Evolutionary conservation across 768 basidiomycete species (phyloP).

Genomic region (Pleurotus giganteus): DNA sequence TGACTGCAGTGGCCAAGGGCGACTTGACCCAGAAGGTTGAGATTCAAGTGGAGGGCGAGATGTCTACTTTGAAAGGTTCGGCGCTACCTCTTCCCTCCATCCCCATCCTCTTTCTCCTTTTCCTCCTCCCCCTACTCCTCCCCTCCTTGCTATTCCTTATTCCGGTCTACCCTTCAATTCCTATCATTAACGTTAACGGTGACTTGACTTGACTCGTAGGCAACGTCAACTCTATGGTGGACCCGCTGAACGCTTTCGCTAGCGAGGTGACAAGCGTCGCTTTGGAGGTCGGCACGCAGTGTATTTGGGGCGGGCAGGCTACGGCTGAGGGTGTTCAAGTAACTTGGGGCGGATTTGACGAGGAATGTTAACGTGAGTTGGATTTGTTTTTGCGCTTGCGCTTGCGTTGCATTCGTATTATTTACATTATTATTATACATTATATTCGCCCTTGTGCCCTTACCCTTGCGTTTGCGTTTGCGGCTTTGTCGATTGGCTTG

Average conservation of each 20-base stretch:
- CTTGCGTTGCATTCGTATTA: too few species aligned
- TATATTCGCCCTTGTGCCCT: too few species aligned
- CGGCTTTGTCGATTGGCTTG: too few species aligned
- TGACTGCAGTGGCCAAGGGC: slow-evolving; percentile 85
- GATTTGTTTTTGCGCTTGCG: too few species aligned
- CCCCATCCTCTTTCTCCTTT: neutral
- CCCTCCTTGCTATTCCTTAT: too few species aligned
- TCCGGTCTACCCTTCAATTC: too few species aligned
- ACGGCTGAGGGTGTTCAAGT: slow-evolving; percentile 88
- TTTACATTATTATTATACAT: too few species aligned
- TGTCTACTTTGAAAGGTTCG: slow-evolving; percentile 69
- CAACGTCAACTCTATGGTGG: slow-evolving; percentile 91
- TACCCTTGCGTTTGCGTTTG: too few species aligned
- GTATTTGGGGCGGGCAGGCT: slow-evolving; percentile 87
- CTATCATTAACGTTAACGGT: too few species aligned
- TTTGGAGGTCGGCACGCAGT: slow-evolving; percentile 85
- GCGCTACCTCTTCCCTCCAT: neutral
- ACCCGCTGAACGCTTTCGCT: slow-evolving; percentile 82
- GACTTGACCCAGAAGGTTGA: slow-evolving; percentile 91
- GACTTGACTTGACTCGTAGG: too few species aligned
- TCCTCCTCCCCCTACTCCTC: neutral
- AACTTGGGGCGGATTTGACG: slow-evolving; percentile 90
- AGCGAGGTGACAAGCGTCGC: slow-evolving; percentile 81
- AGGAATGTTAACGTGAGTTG: slow-evolving; percentile 81
- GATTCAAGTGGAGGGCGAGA: slow-evolving; percentile 82